Percentiles rank a stretch among this genome's conserved stretches.
These are phyloP conservation scores for Neltuma alba DNA, from an alignment of 306 rosid species.

Conservation along the genomic window DNA sequence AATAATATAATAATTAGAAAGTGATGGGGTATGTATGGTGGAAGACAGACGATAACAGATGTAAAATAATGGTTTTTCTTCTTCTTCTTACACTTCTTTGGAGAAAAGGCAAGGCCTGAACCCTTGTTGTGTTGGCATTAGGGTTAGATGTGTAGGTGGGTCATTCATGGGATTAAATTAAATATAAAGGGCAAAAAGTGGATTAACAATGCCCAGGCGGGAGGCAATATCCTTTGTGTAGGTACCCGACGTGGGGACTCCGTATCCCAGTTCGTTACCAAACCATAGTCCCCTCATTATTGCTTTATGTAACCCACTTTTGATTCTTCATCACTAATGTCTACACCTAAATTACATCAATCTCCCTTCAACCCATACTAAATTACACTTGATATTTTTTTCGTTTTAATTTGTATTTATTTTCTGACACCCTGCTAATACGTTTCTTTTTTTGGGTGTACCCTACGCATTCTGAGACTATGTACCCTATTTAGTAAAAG, in stretches of 20 bases:
- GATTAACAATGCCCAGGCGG: neutral
- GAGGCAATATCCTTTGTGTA: neutral
- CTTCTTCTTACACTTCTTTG: too few species aligned
- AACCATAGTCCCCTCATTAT: neutral
- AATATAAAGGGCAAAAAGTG: neutral
- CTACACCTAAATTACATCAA: neutral
- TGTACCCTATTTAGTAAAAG: too few species aligned
- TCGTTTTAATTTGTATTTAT: too few species aligned
- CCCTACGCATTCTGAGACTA: too few species aligned
- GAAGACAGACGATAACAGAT: neutral
- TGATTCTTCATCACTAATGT: neutral
- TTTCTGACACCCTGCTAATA: too few species aligned
- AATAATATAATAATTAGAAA: neutral
- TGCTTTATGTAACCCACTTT: neutral
- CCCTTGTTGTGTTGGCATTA: neutral
- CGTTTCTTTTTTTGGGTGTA: too few species aligned
- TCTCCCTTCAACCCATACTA: neutral
- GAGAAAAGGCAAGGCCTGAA: neutral
- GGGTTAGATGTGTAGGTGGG: neutral
- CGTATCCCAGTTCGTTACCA: neutral
- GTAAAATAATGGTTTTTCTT: neutral
- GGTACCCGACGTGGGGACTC: neutral
- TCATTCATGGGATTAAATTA: neutral
- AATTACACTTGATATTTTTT: neutral
- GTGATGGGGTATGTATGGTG: neutral